Percentiles rank a stretch among this genome's conserved stretches.
phyloP scores from a whole-genome alignment of 345 rosid genomes.

The Hirschfeldia incana region DNA sequence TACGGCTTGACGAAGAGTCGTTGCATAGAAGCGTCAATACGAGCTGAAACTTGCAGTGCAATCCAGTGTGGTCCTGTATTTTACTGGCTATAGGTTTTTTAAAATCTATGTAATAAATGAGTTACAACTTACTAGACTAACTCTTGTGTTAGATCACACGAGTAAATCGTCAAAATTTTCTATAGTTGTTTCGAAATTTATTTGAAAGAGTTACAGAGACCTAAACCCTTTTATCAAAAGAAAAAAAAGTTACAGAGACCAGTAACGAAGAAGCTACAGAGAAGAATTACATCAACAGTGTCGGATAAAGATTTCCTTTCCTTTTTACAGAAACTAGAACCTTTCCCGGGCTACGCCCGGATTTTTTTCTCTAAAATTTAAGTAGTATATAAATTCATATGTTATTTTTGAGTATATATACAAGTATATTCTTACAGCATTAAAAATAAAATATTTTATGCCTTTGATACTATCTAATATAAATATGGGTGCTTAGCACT shows the following conservation, averaged over 20 bases:
- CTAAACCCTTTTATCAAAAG: too few species aligned
- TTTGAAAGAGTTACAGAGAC: conserved; percentile 14
- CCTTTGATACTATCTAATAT: too few species aligned
- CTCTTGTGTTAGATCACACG: background rate
- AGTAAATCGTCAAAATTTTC: background rate
- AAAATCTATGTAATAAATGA: background rate
- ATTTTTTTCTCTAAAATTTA: too few species aligned
- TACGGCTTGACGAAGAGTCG: conserved; percentile 2
- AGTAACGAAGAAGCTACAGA: conserved; percentile 65
- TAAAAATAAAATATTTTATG: too few species aligned
- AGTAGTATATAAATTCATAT: too few species aligned
- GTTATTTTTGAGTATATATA: too few species aligned
- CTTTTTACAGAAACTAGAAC: too few species aligned
- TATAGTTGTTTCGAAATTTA: background rate
- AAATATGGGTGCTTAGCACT: too few species aligned
- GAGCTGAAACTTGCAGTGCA: background rate
- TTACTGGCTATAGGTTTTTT: background rate
- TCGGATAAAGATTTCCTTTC: too few species aligned
- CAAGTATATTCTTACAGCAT: too few species aligned
- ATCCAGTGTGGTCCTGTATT: background rate
- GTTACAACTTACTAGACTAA: background rate
- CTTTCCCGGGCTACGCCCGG: too few species aligned
- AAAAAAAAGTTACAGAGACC: conserved; percentile 7
- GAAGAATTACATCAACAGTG: conserved; percentile 46
- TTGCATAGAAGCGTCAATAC: conserved; percentile 6